A percentile compares a stretch with the other conserved stretches of the same genome.
Conservation (phyloP, 2,329 filamentous ascomycete species). For the Blumeria graminis region DNA sequence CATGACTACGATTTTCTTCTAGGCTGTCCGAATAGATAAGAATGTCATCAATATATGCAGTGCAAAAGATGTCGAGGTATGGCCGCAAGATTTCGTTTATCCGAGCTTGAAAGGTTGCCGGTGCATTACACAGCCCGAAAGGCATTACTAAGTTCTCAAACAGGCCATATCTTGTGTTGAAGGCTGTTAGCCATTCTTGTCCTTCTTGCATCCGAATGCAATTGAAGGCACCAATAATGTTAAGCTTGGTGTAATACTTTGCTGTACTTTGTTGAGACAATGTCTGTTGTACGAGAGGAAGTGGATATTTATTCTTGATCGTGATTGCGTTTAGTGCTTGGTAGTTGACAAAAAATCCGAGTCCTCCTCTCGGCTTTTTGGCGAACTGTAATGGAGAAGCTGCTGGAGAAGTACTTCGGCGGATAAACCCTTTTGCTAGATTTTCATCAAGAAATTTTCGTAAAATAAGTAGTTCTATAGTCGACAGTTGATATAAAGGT, state of each 20-base stretch:
- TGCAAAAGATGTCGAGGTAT: background rate
- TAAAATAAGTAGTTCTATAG: background rate
- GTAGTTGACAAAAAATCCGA: background rate
- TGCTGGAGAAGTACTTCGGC: too few species aligned
- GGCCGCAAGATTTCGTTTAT: background rate
- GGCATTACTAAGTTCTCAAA: background rate
- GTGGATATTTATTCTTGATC: background rate
- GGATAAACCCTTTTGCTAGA: background rate
- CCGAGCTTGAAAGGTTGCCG: background rate
- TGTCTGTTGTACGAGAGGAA: background rate
- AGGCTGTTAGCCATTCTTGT: constrained; percentile 1
- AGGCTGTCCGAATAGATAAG: background rate
- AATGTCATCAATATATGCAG: constrained; percentile 1
- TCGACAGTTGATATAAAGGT: background rate
- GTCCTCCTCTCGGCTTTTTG: background rate
- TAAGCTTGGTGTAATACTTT: background rate
- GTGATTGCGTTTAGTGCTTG: background rate
- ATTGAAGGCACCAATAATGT: background rate
- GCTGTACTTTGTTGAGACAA: background rate
- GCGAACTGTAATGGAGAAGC: background rate
- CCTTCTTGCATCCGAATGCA: background rate
- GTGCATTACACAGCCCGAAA: background rate
- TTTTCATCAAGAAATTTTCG: background rate
- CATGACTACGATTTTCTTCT: background rate
- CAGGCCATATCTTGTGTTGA: background rate